phyloP scores from a whole-genome alignment of 2,329 filamentous ascomycete genomes.

The Trichoderma lentiforme region DNA sequence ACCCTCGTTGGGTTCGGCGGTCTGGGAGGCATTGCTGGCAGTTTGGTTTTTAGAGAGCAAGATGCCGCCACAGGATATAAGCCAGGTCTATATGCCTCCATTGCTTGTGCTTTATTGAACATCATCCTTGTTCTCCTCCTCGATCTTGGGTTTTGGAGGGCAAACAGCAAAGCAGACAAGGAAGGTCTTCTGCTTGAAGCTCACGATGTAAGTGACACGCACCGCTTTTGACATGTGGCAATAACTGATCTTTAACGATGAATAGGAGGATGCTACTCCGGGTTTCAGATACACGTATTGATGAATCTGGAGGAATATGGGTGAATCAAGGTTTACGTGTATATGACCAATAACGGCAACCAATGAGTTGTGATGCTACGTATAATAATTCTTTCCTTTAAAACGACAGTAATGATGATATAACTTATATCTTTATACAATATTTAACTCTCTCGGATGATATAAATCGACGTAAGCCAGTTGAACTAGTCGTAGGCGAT shows the following conservation, averaged over 20 bases:
- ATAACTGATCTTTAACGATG: background rate
- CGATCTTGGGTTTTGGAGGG: slow-evolving; percentile 40
- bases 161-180: slow-evolving; percentile 51
- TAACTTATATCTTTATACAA: background rate
- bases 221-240: background rate
- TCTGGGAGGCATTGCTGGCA: slow-evolving; percentile 73
- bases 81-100: slow-evolving; percentile 55
- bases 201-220: slow-evolving; percentile 42
- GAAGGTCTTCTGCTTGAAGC: slow-evolving; percentile 52
- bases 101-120: slow-evolving; percentile 47
- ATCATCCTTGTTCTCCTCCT: slow-evolving; percentile 44
- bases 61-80: slow-evolving; percentile 50
- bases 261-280: slow-evolving; percentile 27
- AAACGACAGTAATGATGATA: background rate
- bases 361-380: background rate
- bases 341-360: background rate
- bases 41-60: slow-evolving; percentile 64
- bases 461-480: too few relatives aligned
- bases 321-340: background rate
- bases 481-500: background rate
- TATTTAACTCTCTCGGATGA: too few relatives aligned
- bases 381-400: background rate
- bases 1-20: slow-evolving; percentile 74
- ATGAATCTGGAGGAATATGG: background rate
- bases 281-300: slow-evolving; percentile 35